Evolutionary conservation across 2,329 filamentous ascomycete species (phyloP).

Genomic region (Colletotrichum karsti): DNA sequence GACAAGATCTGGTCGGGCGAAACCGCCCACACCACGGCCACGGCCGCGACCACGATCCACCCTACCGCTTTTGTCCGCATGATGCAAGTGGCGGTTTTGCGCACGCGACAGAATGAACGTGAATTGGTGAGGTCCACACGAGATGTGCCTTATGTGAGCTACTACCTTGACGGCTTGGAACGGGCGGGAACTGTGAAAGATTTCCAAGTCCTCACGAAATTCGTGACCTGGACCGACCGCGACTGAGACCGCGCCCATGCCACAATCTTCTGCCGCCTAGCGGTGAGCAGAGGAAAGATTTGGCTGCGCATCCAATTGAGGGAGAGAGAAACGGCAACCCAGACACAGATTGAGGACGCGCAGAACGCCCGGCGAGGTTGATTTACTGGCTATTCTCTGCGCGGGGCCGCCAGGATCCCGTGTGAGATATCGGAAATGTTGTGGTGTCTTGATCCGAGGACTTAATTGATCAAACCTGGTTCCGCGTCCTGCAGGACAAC

Average conservation of each 20-base stretch:
- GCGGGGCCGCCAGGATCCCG: too few relatives aligned
- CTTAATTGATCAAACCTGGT: background rate
- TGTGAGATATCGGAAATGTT: background rate
- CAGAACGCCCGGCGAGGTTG: too few relatives aligned
- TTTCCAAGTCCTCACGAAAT: background rate
- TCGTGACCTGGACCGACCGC: background rate
- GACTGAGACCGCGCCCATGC: background rate
- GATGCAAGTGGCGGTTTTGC: background rate
- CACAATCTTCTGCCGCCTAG: too few relatives aligned
- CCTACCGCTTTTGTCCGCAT: background rate
- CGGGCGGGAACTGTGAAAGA: background rate
- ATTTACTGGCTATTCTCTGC: too few relatives aligned
- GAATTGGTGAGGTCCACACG: background rate
- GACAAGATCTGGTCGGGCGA: background rate
- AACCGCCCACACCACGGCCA: background rate
- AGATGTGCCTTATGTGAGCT: background rate
- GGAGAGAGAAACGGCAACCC: too few relatives aligned
- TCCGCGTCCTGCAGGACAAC: background rate
- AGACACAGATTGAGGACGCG: too few relatives aligned
- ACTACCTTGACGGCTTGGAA: background rate
- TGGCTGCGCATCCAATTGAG: too few relatives aligned
- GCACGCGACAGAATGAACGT: background rate
- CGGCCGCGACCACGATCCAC: too few relatives aligned
- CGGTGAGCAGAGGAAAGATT: too few relatives aligned
- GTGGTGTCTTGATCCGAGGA: background rate